phyloP scores from a whole-genome alignment of 805 yeast genomes.

The Kockiozyma suomiensis region DNA sequence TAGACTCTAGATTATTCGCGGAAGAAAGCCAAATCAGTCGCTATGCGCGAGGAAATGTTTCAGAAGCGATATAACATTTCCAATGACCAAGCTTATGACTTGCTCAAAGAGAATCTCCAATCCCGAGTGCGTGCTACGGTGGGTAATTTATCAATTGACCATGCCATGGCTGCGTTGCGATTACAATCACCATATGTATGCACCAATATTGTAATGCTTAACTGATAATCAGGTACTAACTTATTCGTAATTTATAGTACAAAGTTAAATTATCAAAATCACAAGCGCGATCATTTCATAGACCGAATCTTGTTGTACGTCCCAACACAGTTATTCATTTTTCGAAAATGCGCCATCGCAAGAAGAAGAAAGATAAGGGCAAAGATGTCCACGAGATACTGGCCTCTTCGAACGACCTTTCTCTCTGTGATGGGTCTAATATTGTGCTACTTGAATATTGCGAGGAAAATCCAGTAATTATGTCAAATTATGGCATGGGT shows the following conservation, averaged over 20 bases:
- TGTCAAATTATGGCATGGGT: constrained; percentile 94
- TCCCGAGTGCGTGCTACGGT: constrained; percentile 90
- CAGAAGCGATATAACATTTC: constrained; percentile 75
- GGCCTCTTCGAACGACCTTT: constrained; percentile 68
- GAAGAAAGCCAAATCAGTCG: constrained; percentile 44
- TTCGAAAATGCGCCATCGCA: constrained; percentile 72
- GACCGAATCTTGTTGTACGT: constrained; percentile 72
- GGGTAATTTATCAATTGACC: constrained; percentile 88
- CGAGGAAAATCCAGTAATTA: constrained; percentile 80
- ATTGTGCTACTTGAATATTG: constrained; percentile 83
- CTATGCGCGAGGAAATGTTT: constrained; percentile 51
- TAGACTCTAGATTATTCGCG: constrained; percentile 3
- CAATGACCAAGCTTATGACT: constrained; percentile 83
- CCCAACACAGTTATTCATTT: constrained; percentile 79
- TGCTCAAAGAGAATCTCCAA: constrained; percentile 81
- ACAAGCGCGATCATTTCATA: constrained; percentile 76
- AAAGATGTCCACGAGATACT: constrained; percentile 76
- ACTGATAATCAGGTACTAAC: neutral
- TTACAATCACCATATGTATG: constrained; percentile 76
- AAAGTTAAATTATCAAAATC: constrained; percentile 70
- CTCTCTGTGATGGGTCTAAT: constrained; percentile 80
- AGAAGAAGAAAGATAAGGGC: constrained; percentile 87
- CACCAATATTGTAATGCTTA: neutral
- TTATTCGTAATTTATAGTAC: constrained; percentile 45
- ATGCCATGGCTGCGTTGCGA: constrained; percentile 81